Evolutionary conservation across 345 rosid genomes (phyloP), one percentile per base, ranked within the genome.

Genomic region (Eutrema japonicum): DNA sequence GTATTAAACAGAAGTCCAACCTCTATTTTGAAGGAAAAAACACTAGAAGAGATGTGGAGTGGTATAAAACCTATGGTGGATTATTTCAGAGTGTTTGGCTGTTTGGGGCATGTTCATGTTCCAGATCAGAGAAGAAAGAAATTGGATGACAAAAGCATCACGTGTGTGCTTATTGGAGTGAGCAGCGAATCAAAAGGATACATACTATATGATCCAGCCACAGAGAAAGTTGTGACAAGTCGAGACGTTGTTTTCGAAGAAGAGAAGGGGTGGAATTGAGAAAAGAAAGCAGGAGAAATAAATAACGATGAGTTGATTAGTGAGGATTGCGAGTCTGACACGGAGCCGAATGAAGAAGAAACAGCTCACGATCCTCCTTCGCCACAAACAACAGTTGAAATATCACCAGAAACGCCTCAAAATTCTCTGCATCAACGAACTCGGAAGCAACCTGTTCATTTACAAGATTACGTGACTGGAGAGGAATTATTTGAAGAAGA

Each of bases 141-240:
- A 12, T 1, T 73, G 1, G 71, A 54, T 55, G 61, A 73, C 0
- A 66, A 68, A 33, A 45, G 55, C 35, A 10, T 8, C 5, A 63
- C 3, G 5, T 45, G 14, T 64, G 40, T 64, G 0, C 16, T 22
- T 4, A 5, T 64, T 12, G 29, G 47, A 2, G 68, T 30, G 1
- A 26, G 11, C 18, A n/a, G 7, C 0, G 7, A 30, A 1, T 43
- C 70, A 0, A 72, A 73, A 0, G 48, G 27, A 0, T 66, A 51
- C 10, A 1, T 14, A 5, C 9, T 66, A 10, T 66, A 6, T 0
- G 18, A 66, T 37, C 59, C 36, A 3, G 0, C 0, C 0, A 32
- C 33, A 0, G 5, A 66, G 2, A 49, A 13, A 2, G 33, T 50
- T 1, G 3, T 49, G 5, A 66, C 14, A 9, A 66, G 58, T 2